Percentiles rank a stretch among this genome's conserved stretches.
phyloP scores from a whole-genome alignment of 441 rosid species.

The Pelargonium australe region DNA sequence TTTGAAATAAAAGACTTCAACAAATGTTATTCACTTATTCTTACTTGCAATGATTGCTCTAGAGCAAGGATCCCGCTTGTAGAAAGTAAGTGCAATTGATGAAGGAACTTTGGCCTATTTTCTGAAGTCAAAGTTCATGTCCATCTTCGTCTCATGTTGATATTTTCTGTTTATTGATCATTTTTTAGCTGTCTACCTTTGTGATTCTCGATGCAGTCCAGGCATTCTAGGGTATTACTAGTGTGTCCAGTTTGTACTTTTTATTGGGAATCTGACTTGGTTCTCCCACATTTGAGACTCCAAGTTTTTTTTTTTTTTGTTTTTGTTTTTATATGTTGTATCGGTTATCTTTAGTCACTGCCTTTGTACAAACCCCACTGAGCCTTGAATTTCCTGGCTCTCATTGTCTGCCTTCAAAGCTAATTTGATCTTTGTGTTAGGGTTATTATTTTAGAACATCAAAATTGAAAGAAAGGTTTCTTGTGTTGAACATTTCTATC shows the following conservation, averaged over 20 bases:
- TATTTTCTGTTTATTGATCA: background rate
- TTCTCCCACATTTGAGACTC: background rate
- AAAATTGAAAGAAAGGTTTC: no score
- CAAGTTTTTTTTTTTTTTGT: background rate
- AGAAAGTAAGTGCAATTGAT: background rate
- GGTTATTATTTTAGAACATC: no score
- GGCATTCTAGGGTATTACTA: background rate
- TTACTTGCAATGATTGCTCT: slow-evolving; percentile 2
- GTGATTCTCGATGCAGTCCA: background rate
- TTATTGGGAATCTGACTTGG: background rate
- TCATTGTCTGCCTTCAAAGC: no score
- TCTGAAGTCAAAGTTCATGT: background rate
- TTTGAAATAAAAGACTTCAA: slow-evolving; percentile 2
- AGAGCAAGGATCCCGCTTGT: slow-evolving; percentile 8
- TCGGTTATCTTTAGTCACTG: no score
- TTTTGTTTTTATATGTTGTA: no score
- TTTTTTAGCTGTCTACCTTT: background rate
- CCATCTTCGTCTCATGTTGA: background rate
- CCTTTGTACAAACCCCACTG: no score
- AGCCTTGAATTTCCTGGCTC: no score
- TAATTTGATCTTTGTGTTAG: no score
- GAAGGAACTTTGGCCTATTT: background rate
- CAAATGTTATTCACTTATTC: slow-evolving; percentile 6
- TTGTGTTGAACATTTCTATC: no score
- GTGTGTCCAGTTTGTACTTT: background rate